phyloP scores from a whole-genome alignment of 495 filamentous ascomycete species.

The Xylona heveae region DNA sequence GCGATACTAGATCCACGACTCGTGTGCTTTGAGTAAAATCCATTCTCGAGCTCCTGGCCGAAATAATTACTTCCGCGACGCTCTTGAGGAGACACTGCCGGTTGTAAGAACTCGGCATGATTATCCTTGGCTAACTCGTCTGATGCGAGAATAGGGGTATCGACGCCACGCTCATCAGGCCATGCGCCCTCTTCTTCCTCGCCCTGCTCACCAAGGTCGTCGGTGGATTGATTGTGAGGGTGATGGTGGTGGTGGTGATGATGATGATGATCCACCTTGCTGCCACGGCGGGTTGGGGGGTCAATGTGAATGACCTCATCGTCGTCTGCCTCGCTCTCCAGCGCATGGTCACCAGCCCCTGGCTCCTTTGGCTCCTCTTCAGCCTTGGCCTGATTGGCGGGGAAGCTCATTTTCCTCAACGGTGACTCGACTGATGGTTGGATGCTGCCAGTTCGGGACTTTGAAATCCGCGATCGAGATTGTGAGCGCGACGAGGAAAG shows the following conservation, averaged over 20 bases:
- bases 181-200: constrained; percentile 27
- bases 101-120: constrained; percentile 37
- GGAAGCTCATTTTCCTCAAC: constrained; percentile 29
- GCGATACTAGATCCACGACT: constrained; percentile 19
- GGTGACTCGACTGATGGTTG: constrained; percentile 33
- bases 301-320: constrained; percentile 57
- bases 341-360: constrained; percentile 11
- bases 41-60: constrained; percentile 12
- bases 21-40: constrained; percentile 4
- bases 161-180: constrained; percentile 30
- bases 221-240: constrained; percentile 18
- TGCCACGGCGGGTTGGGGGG: constrained; percentile 37
- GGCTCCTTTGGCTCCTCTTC: constrained; percentile 1
- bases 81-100: constrained; percentile 48
- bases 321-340: constrained; percentile 27
- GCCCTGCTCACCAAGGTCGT: constrained; percentile 20
- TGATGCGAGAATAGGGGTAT: constrained; percentile 69
- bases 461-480: constrained; percentile 17
- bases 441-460: constrained; percentile 15
- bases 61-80: constrained; percentile 35
- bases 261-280: constrained; percentile 44
- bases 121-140: constrained; percentile 77
- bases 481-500: constrained; percentile 39
- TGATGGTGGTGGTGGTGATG: too few species aligned
- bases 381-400: constrained; percentile 15